Percentiles rank a stretch among this genome's conserved stretches.
These are phyloP conservation scores for Fusarium beomiforme DNA, from an alignment of 2,329 filamentous ascomycete species.

Conservation along the genomic window DNA sequence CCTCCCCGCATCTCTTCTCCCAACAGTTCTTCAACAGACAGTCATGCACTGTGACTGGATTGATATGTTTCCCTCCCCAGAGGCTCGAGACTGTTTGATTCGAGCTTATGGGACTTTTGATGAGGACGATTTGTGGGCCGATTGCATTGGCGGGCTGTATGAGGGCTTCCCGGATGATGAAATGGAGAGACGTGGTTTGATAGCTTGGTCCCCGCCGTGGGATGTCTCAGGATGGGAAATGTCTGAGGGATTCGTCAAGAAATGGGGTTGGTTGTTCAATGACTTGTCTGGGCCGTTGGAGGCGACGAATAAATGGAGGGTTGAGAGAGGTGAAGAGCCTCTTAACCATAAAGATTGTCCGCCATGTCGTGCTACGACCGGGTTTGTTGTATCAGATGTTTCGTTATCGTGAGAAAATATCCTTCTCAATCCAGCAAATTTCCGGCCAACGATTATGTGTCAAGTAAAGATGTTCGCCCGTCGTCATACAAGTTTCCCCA, in stretches of 20 bases:
- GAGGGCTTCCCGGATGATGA: constrained; percentile 56
- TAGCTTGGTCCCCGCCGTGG: constrained; percentile 52
- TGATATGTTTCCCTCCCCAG: constrained; percentile 16
- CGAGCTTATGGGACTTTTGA: constrained; percentile 44
- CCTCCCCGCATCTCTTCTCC: constrained; percentile 5
- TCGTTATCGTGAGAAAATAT: neutral
- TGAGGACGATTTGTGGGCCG: constrained; percentile 55
- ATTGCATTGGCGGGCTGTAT: constrained; percentile 54
- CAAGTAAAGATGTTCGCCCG: neutral
- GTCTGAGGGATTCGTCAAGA: constrained; percentile 32
- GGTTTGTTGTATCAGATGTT: neutral
- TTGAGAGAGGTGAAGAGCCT: constrained; percentile 17
- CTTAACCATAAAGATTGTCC: neutral
- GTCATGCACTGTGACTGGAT: constrained; percentile 21
- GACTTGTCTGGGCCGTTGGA: constrained; percentile 13
- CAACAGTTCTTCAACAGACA: constrained; percentile 19
- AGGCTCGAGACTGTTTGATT: constrained; percentile 4
- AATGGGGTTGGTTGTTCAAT: constrained; percentile 34
- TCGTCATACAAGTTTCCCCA: neutral
- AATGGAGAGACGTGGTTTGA: constrained; percentile 51
- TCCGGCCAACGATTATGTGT: neutral
- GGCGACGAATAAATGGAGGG: constrained; percentile 34
- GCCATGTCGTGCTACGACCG: neutral
- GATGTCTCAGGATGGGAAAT: constrained; percentile 37
- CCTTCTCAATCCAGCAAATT: neutral